Conservation (phyloP, 2,329 filamentous ascomycete species). For the Dactylonectria macrodidyma region DNA sequence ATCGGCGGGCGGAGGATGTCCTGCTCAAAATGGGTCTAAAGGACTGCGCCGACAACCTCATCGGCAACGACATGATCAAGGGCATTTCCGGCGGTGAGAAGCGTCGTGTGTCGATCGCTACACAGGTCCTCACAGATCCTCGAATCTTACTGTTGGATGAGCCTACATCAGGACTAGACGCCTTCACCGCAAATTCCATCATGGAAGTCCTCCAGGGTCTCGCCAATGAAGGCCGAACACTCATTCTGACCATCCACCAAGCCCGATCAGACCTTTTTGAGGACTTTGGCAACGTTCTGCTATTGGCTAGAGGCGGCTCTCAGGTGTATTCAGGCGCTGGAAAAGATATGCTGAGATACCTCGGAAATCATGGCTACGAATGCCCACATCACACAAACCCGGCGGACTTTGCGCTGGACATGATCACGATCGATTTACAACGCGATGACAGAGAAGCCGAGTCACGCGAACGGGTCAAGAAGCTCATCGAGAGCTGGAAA, state of each 20-base stretch:
- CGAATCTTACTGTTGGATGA: constrained; percentile 82
- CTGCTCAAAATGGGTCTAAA: constrained; percentile 83
- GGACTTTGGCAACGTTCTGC: constrained; percentile 79
- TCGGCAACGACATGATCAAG: constrained; percentile 81
- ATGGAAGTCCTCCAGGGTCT: constrained; percentile 80
- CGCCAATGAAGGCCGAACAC: constrained; percentile 79
- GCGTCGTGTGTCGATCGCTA: constrained; percentile 81
- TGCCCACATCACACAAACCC: constrained; percentile 82
- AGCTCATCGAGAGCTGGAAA: constrained; percentile 73
- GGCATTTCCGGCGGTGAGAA: constrained; percentile 87
- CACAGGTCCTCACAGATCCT: constrained; percentile 83
- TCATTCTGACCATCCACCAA: constrained; percentile 85
- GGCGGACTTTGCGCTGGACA: constrained; percentile 82
- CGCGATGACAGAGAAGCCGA: constrained; percentile 73
- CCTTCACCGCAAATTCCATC: constrained; percentile 84
- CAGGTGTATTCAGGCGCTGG: constrained; percentile 78
- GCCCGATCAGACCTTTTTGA: constrained; percentile 80
- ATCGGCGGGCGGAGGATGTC: constrained; percentile 78
- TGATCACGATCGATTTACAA: constrained; percentile 83
- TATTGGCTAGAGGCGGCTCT: constrained; percentile 78
- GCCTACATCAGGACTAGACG: constrained; percentile 82
- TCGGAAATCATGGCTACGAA: constrained; percentile 70
- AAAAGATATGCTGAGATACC: constrained; percentile 75
- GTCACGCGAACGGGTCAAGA: constrained; percentile 73
- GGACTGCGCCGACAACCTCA: constrained; percentile 82